Evolutionary conservation across 768 basidiomycete species (phyloP).

Genomic region (Boletus rubescentipes): DNA sequence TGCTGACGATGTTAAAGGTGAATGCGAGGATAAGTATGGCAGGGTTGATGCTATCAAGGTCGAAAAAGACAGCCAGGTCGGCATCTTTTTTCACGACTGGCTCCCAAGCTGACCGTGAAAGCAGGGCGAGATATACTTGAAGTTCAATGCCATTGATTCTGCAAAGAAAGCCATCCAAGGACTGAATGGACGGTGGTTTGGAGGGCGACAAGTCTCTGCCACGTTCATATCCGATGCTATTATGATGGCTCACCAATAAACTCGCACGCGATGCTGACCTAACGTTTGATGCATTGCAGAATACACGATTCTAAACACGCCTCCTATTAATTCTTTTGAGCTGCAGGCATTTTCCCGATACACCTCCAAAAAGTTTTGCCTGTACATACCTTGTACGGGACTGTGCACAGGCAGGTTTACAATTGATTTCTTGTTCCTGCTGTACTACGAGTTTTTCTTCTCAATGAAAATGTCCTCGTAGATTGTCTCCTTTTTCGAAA

Average conservation of each 20-base stretch:
- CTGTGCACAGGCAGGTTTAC: slow-evolving; percentile 41
- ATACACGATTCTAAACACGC: slow-evolving; percentile 20
- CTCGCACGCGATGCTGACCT: slow-evolving; percentile 21
- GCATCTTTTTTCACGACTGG: slow-evolving; percentile 19
- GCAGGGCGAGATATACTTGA: slow-evolving; percentile 96
- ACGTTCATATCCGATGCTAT: slow-evolving; percentile 90
- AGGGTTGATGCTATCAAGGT: slow-evolving; percentile 85
- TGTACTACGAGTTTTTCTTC: slow-evolving; percentile 30
- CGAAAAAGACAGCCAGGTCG: slow-evolving; percentile 89
- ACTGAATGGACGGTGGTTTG: slow-evolving; percentile 96
- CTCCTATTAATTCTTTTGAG: slow-evolving; percentile 32
- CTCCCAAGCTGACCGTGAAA: slow-evolving; percentile 11
- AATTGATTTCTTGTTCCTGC: slow-evolving; percentile 29
- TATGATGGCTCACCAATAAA: slow-evolving; percentile 86
- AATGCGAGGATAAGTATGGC: slow-evolving; percentile 92
- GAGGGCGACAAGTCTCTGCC: slow-evolving; percentile 85
- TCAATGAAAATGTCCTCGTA: slow-evolving; percentile 36
- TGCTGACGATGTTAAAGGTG: slow-evolving; percentile 92
- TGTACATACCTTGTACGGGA: slow-evolving; percentile 34
- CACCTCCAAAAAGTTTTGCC: slow-evolving; percentile 29
- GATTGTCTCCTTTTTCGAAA: slow-evolving; percentile 29
- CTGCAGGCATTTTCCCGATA: slow-evolving; percentile 32
- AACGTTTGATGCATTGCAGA: slow-evolving; percentile 30
- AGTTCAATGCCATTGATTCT: slow-evolving; percentile 76
- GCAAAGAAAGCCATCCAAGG: slow-evolving; percentile 86